Evolutionary conservation across 345 rosid species (phyloP), one percentile per base, ranked within the genome.

Genomic region (Geranium brycei): DNA sequence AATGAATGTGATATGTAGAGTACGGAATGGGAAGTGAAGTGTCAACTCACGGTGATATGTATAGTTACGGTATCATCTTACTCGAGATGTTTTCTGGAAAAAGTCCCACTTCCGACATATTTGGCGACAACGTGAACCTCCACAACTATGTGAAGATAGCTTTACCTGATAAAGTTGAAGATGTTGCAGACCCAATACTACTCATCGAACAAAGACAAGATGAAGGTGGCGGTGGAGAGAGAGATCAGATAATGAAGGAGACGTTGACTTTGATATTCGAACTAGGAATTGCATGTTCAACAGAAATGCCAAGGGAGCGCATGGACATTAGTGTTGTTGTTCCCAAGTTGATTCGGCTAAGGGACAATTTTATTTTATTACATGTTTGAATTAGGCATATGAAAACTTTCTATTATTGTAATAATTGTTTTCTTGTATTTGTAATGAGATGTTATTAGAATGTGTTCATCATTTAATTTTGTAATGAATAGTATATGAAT

Each of bases 11-110:
- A 32, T 32, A 6, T 57, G 59, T 35, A 72, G 75, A 63, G 61
- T 66, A 72, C 58, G 75, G 64, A 13, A 66, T 62, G 71, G 75
- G 68, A 58, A 30, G 53, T 14, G 5, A 58, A 12, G 41, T 58
- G 1, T 72, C 61, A 15, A 57, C 31, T 31, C 13, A 58, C 18
- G 71, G 75, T 0, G 71, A 72, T 11, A 19, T 62, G 38, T 72
- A 72, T 17, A 63, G 68, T 41, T 62, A 11, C 17, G 64, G 56
- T 18, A 19, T 56, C 51, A 40, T 65, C n/a, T 18, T 65, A 31
- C 30, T 69, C 41, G 73, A 69, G 38, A 57, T 64, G 63, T 59
- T 69, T 19, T 57, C 63, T 0, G 63, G 67, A 19, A 69, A 57
- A 28, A 64, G 68, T 58, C 73, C 73, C 16, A 68, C 65, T 7